These are phyloP conservation scores for Inonotus obliquus DNA, from an alignment of 1,284 basidiomycete genomes.

Conservation along the genomic window DNA sequence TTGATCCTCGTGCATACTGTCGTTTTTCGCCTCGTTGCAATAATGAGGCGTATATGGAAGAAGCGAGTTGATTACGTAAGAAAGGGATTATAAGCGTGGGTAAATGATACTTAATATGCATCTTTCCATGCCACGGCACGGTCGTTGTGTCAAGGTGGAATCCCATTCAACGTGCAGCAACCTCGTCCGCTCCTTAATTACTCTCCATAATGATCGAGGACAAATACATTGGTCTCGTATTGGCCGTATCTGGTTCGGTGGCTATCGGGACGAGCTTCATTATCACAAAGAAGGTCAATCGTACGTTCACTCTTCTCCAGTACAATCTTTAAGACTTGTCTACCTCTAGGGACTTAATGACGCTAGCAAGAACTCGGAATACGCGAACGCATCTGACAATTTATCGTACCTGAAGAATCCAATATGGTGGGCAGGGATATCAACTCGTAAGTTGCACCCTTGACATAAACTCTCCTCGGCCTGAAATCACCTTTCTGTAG, in stretches of 20 bases:
- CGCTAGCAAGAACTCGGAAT: constrained; percentile 53
- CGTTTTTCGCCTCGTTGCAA: no score
- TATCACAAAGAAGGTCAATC: constrained; percentile 89
- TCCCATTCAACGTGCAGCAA: no score
- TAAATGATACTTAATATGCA: not conserved
- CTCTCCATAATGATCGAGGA: constrained; percentile 66
- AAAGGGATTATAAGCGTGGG: not conserved
- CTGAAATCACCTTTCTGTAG: constrained; percentile 37
- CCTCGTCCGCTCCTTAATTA: not conserved
- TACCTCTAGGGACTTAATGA: constrained; percentile 74
- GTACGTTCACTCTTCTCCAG: not conserved
- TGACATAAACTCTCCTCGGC: constrained; percentile 14
- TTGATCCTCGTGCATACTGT: no score
- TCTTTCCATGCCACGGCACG: not conserved
- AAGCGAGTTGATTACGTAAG: no score
- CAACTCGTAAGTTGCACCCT: constrained; percentile 65
- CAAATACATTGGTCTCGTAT: constrained; percentile 86
- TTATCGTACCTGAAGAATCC: constrained; percentile 87
- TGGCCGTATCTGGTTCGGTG: constrained; percentile 80
- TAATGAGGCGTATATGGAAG: no score
- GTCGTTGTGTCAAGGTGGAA: no score
- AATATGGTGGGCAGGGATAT: constrained; percentile 98
- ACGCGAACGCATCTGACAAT: constrained; percentile 68
- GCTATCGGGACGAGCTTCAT: constrained; percentile 92
- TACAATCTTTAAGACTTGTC: not conserved